phyloP scores from a whole-genome alignment of 129 eudicot genomes.

The Centella asiatica region DNA sequence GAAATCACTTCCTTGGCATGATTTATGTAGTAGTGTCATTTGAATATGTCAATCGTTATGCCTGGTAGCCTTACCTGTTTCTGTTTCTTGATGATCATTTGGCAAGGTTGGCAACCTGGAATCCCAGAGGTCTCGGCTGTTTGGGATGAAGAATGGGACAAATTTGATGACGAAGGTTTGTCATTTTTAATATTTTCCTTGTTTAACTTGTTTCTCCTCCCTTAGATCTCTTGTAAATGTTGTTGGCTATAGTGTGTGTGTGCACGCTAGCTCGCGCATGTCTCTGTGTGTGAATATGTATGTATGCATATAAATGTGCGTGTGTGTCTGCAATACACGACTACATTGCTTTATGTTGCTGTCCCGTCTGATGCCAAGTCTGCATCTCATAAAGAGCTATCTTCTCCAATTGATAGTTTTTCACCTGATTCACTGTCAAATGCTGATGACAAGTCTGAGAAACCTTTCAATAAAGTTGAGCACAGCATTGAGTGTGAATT shows the following conservation, averaged over 20 bases:
- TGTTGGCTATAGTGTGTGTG: too few relatives aligned
- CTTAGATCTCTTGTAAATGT: not conserved
- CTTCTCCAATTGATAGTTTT: slow-evolving; percentile 35
- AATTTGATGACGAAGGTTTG: slow-evolving; percentile 93
- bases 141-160: slow-evolving; percentile 99
- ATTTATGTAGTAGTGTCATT: slow-evolving; percentile 6
- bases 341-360: slow-evolving; percentile 20
- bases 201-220: not conserved
- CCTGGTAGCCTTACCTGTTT: not conserved
- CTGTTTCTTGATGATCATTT: slow-evolving; percentile 19
- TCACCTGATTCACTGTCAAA: slow-evolving; percentile 48
- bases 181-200: slow-evolving; percentile 10
- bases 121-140: slow-evolving; percentile 79
- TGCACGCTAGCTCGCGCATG: too few relatives aligned
- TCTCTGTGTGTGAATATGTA: not conserved
- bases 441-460: slow-evolving; percentile 52
- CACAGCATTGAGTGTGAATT: slow-evolving; percentile 47
- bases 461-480: slow-evolving; percentile 28
- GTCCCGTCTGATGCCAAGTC: slow-evolving; percentile 48
- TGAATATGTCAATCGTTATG: not conserved
- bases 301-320: too few relatives aligned
- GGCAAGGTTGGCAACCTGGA: slow-evolving; percentile 91
- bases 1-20: not conserved
- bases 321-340: not conserved
- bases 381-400: slow-evolving; percentile 32